Percentiles rank a stretch among this genome's conserved stretches.
phyloP scores from a whole-genome alignment of 2,329 filamentous ascomycete genomes.

The Reticulascus tulasneorum region DNA sequence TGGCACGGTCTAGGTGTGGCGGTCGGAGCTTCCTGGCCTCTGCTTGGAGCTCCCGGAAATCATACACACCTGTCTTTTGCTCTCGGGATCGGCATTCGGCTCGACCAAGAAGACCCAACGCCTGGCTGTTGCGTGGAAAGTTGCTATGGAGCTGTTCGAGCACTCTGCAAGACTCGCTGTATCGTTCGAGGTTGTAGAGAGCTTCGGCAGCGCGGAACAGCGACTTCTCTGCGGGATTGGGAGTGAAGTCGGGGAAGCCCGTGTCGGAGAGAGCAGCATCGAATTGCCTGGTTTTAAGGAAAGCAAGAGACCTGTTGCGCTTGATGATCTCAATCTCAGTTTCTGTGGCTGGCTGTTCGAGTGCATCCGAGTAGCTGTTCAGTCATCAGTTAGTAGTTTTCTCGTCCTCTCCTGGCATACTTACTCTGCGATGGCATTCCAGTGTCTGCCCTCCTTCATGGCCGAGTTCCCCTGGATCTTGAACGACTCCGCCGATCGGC shows the following conservation, averaged over 20 bases:
- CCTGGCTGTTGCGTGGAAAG: constrained; percentile 29
- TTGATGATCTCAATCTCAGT: too few relatives aligned
- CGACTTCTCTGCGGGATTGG: constrained; percentile 32
- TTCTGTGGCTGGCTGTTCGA: too few relatives aligned
- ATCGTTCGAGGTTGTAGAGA: constrained; percentile 38
- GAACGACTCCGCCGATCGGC: constrained; percentile 14
- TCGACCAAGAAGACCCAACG: constrained; percentile 23
- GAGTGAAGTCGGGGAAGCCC: constrained; percentile 6
- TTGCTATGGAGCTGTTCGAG: constrained; percentile 25
- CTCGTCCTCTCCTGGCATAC: constrained; percentile 7
- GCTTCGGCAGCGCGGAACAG: constrained; percentile 41
- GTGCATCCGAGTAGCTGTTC: constrained; percentile 32
- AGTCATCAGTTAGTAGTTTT: constrained; percentile 6
- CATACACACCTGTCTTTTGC: constrained; percentile 33
- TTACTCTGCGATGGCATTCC: too few relatives aligned
- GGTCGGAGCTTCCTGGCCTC: constrained; percentile 30
- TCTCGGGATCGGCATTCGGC: constrained; percentile 30
- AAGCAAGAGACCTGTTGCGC: constrained; percentile 30
- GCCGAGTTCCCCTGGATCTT: constrained; percentile 30
- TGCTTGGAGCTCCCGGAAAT: constrained; percentile 30
- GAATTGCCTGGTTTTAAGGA: constrained; percentile 24
- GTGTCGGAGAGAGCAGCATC: constrained; percentile 28
- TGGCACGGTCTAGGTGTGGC: constrained; percentile 43
- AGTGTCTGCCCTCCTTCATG: too few relatives aligned
- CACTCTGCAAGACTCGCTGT: constrained; percentile 27